A percentile compares a stretch with the other conserved stretches of the same genome.
These are phyloP conservation scores for Alternaria gansuensis DNA, from an alignment of 2,329 filamentous ascomycete genomes.

Conservation along the genomic window DNA sequence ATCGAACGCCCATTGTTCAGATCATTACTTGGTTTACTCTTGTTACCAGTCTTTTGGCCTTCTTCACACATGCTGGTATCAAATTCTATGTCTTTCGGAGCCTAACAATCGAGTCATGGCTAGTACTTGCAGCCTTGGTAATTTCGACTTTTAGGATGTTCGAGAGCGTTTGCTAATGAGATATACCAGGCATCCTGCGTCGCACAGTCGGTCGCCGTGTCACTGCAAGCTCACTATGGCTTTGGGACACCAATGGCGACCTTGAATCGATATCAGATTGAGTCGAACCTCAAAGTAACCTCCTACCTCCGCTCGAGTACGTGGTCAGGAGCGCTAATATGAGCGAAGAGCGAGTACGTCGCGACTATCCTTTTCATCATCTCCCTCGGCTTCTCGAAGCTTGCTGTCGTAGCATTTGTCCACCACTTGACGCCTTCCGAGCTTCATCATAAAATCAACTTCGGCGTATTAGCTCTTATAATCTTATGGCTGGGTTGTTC, in stretches of 20 bases:
- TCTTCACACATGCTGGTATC: constrained; percentile 33
- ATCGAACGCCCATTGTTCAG: constrained; percentile 37
- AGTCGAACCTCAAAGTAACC: constrained; percentile 26
- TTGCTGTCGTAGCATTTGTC: constrained; percentile 40
- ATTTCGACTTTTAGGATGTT: background rate
- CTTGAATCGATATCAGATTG: constrained; percentile 21
- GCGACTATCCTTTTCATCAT: constrained; percentile 36
- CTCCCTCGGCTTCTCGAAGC: constrained; percentile 40
- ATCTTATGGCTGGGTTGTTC: constrained; percentile 28
- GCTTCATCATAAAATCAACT: constrained; percentile 28
- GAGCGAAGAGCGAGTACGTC: constrained; percentile 37
- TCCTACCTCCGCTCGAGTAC: background rate
- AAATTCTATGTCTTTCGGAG: constrained; percentile 31
- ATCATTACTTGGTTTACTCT: constrained; percentile 37
- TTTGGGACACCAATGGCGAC: constrained; percentile 33
- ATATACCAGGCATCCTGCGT: constrained; percentile 25
- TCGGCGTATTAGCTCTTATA: constrained; percentile 19
- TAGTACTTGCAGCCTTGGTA: constrained; percentile 31
- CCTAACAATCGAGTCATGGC: constrained; percentile 25
- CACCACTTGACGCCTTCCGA: constrained; percentile 32
- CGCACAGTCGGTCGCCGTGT: constrained; percentile 31
- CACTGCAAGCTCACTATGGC: constrained; percentile 29
- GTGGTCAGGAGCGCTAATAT: constrained; percentile 4
- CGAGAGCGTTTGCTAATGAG: constrained; percentile 2
- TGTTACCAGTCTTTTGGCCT: constrained; percentile 30